Base-by-base conservation (phyloP, 1,139 yeast genomes). In the Pichia sp. region DNA sequence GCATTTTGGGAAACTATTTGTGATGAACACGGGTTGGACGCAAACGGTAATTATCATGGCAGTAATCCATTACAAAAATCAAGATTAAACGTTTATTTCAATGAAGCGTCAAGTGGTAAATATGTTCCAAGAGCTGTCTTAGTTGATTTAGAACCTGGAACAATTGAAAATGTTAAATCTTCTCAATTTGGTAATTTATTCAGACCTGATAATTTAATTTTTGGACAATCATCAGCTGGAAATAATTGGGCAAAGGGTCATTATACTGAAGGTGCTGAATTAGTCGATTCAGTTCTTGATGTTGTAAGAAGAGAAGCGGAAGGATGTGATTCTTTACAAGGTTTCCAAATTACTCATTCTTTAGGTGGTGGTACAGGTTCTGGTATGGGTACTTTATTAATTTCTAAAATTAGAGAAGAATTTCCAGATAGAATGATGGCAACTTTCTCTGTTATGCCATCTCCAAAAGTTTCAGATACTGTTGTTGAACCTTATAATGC, bases 1-100 rank as follows among this genome's bases (percentile, higher is more conserved):
- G 96, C 96, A 49, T 87, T 87, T 65, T 87, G 97, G 97, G 95
- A 90, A 71, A 87, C 97, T 45, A 92, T 92, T 62, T 84, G 95
- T 71, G 94, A 87, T 54, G 98, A 92, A 69, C 98, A 92, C 63
- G 97, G 97, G 39, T 78, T 92, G 61, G 97, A 87, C 63, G 75
- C 76, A 58, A 74, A 80, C 54, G 98, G 98, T 53, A 79, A 73
- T 64, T 82, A 80, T 64, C 81, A 78, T 48, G 89, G 90, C 20
- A 67, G 68, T 29, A 77, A 80, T 50, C 87, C 81, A 49, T 68
- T 82, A 56, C 89, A 83, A 68, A 82, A 68, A 57, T 64, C 78
- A 32, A 76, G 78, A 60, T 61, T 75, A 44, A 68, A 68, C 50
- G 80, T 75, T 43, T 80, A 78, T 60, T 80, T 76, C 67, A 71